Evolutionary conservation across 23 red algal species (phyloP), one percentile per base, ranked within the genome.

Genomic region (Cyanidiococcus yangmingshanensis): DNA sequence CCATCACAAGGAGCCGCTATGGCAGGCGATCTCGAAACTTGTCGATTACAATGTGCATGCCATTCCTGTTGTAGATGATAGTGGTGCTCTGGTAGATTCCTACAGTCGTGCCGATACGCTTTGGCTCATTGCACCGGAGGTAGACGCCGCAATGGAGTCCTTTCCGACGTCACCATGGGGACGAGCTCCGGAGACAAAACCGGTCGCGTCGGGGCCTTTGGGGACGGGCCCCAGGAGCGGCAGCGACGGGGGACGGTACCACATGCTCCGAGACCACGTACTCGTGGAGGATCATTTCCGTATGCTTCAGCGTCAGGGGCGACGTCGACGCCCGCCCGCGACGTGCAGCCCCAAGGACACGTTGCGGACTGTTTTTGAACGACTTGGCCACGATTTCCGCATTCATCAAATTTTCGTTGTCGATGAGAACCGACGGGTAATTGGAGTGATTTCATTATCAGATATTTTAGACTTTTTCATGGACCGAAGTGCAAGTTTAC

Each of bases 401-500:
- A 58, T 81, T 12, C 78, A 57, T 41, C 78, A 71, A 30, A 25
- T 81, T 17, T 81, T 81, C 40, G 45, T 81, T 26, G 45, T 81
- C 1, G 78, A 81, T 30, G 78, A 81, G 37, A 15, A 59, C 17
- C 57, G 31, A 57, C 59, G 67, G 15, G 78, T 81, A 0, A 17
- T 81, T 15, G 78, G 78, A 25, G 78, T 81, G 16, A 39, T 81
- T 17, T 81, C 78, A 16, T 41, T 81, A 30, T 71, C 40, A 35
- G 78, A 81, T 68, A 71, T 81, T 38, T 59, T 81, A 39, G 78
- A 37, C 16, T 81, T 71, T 68, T 81, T 81, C 50, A 71, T 81
- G 45, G 78, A 81, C 26, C 37, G 68, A 37, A 3, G 30, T 32
- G 1, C 40, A 36, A 76, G 68, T 54, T 7, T 54, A 21, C 45